These are phyloP conservation scores for Aspergillus avenaceus DNA, from an alignment of 495 filamentous ascomycete genomes.

Conservation along the genomic window DNA sequence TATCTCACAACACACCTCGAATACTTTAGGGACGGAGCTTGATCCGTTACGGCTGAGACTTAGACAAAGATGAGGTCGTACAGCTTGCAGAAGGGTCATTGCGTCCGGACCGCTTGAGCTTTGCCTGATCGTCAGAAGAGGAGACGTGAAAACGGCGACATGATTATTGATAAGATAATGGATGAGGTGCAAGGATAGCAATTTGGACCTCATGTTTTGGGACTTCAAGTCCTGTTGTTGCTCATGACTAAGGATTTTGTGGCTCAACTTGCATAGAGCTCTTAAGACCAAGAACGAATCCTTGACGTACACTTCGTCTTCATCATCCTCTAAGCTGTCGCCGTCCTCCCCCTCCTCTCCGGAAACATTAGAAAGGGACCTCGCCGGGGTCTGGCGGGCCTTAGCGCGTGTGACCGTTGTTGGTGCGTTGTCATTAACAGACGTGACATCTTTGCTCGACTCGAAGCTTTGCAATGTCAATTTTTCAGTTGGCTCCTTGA, in stretches of 20 bases:
- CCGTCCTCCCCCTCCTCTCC: conserved; percentile 43
- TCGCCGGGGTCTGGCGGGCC: conserved; percentile 43
- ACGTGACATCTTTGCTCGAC: conserved; percentile 88
- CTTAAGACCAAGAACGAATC: conserved; percentile 97
- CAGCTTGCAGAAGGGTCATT: conserved; percentile 88
- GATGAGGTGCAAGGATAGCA: conserved; percentile 90
- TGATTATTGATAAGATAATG: conserved; percentile 93
- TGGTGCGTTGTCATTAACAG: conserved; percentile 81
- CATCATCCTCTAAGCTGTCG: conserved; percentile 72
- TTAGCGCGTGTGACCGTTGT: conserved; percentile 88
- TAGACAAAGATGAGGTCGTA: conserved; percentile 92
- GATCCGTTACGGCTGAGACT: conserved; percentile 92
- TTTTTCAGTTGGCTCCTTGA: conserved; percentile 65
- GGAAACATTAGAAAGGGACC: conserved; percentile 49
- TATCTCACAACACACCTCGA: conserved; percentile 94
- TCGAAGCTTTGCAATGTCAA: conserved; percentile 96
- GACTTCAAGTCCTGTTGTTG: conserved; percentile 89
- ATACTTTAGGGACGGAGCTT: conserved; percentile 84
- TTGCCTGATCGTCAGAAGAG: conserved; percentile 82
- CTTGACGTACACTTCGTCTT: conserved; percentile 93
- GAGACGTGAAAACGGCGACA: conserved; percentile 79
- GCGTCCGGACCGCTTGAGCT: conserved; percentile 80
- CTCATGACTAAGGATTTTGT: conserved; percentile 81
- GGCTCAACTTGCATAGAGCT: conserved; percentile 95
- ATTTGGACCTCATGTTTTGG: conserved; percentile 94